Conservation (phyloP, 768 basidiomycete species). For the Suillus bovinus region DNA sequence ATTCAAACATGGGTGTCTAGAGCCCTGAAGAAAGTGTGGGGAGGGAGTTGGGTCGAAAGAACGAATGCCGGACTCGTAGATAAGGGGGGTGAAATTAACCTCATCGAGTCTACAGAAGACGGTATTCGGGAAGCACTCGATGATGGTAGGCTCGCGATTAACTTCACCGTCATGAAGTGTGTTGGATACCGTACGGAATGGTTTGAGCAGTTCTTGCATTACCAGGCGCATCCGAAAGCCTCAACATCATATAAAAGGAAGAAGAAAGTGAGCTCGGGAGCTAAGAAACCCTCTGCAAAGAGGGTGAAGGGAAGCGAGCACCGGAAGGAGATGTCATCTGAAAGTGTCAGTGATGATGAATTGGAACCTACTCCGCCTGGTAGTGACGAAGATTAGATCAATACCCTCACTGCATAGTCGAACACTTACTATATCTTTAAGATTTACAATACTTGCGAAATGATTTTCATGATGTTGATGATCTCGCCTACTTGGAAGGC, state of each 20-base stretch:
- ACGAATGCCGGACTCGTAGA: slow-evolving; percentile 7
- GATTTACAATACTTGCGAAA: no score
- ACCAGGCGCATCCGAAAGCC: slow-evolving; percentile 18
- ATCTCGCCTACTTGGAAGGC: neutral
- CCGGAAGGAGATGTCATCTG: neutral
- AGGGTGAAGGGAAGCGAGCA: neutral
- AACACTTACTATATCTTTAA: neutral
- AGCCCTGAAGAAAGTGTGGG: neutral
- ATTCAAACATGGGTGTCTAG: slow-evolving; percentile 15
- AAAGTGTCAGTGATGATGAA: slow-evolving; percentile 13
- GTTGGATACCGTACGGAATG: slow-evolving; percentile 23
- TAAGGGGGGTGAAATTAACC: neutral
- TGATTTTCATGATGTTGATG: neutral
- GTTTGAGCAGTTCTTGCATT: slow-evolving; percentile 18
- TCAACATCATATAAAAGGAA: neutral
- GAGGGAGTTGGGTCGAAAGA: slow-evolving; percentile 7
- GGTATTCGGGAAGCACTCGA: slow-evolving; percentile 15
- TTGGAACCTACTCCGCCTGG: neutral
- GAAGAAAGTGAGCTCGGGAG: neutral
- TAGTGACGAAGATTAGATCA: slow-evolving; percentile 13
- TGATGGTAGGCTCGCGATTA: slow-evolving; percentile 19
- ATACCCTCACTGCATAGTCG: neutral
- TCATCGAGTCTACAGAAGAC: slow-evolving; percentile 9
- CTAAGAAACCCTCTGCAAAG: neutral
- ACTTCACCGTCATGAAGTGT: slow-evolving; percentile 22